Conservation (phyloP, 441 rosid genomes). For the Jatropha multifida region DNA sequence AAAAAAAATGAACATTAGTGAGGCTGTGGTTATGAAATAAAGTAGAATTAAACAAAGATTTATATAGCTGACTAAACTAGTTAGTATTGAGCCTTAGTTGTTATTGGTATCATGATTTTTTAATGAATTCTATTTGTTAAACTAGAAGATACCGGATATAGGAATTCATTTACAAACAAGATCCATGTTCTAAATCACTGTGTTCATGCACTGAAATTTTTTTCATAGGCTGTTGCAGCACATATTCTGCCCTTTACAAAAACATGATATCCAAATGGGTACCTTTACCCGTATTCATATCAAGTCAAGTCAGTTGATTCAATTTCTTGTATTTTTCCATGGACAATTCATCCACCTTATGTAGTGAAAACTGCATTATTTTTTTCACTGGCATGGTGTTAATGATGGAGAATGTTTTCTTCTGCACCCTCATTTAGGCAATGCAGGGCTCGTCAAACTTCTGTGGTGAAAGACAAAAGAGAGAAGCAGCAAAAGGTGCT, state of each 20-base stretch:
- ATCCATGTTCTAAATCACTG: not conserved
- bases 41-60: too few relatives aligned
- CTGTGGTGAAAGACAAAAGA: constrained; percentile 86
- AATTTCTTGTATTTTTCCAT: not conserved
- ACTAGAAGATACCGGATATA: not conserved
- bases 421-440: constrained; percentile 48
- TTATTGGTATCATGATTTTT: too few relatives aligned
- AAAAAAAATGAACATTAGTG: too few relatives aligned
- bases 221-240: not conserved
- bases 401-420: not conserved
- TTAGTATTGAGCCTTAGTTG: too few relatives aligned
- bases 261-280: not conserved
- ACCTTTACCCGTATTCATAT: not conserved
- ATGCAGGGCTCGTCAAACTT: constrained; percentile 86
- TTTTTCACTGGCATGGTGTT: not conserved
- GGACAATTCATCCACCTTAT: not conserved
- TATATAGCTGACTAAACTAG: too few relatives aligned
- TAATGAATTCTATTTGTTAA: not conserved
- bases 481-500: constrained; percentile 87
- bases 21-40: too few relatives aligned
- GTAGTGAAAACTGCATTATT: not conserved
- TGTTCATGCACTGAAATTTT: not conserved
- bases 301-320: not conserved
- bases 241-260: not conserved
- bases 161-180: not conserved